Evolutionary conservation across 371 early-diverging fungal genomes (phyloP).

Genomic region (Mucor mucedo): DNA sequence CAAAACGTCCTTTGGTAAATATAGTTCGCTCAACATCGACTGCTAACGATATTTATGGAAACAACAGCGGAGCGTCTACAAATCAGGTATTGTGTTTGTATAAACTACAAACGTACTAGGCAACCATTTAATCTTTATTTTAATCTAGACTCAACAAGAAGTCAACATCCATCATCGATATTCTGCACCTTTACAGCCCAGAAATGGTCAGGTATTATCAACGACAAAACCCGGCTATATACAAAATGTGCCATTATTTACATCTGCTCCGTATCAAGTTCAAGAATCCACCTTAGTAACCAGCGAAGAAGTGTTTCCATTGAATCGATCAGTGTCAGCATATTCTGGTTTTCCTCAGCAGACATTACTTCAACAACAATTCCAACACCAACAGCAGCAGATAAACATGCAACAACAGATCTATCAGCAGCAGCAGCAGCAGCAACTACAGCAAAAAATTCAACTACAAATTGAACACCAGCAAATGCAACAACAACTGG

Average conservation of each 20-base stretch:
- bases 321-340: slow-evolving; percentile 21
- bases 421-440: slow-evolving; percentile 13
- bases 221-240: neutral
- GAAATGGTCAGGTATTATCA: neutral
- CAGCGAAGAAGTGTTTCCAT: neutral
- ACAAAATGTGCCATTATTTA: neutral
- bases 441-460: slow-evolving; percentile 16
- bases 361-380: slow-evolving; percentile 7
- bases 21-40: slow-evolving; percentile 18
- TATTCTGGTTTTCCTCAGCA: slow-evolving; percentile 20
- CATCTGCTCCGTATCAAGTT: neutral
- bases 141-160: slow-evolving; percentile 13
- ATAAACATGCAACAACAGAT: slow-evolving; percentile 5
- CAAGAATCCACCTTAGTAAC: neutral
- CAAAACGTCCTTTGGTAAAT: neutral
- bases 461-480: slow-evolving; percentile 19
- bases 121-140: neutral
- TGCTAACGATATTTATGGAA: slow-evolving; percentile 10
- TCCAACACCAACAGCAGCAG: slow-evolving; percentile 6
- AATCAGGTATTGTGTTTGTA: slow-evolving; percentile 17
- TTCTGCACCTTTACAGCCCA: slow-evolving; percentile 1
- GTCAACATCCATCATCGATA: neutral
- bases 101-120: neutral
- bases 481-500: slow-evolving; percentile 20
- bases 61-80: slow-evolving; percentile 1